A percentile compares a stretch with the other conserved stretches of the same genome.
phyloP scores from a whole-genome alignment of 148 eudicot species.

The Polygonum aviculare region DNA sequence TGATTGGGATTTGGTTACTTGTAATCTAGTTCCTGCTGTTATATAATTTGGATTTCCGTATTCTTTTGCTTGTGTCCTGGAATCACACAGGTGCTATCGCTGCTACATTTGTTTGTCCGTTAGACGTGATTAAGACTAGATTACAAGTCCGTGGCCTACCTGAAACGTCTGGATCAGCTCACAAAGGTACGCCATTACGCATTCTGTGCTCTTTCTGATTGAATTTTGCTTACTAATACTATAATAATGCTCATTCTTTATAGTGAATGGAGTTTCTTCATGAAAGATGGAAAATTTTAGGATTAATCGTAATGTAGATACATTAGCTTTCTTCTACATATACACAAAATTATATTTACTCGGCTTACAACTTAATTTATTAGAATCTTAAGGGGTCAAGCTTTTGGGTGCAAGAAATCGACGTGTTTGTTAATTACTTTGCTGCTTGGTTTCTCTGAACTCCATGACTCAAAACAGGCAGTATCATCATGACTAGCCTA shows the following conservation, averaged over 20 bases:
- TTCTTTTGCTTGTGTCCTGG: not conserved
- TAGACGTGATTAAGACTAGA: constrained; percentile 90
- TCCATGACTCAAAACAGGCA: constrained; percentile 42
- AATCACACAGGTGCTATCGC: constrained; percentile 66
- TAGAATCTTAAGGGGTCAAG: not conserved
- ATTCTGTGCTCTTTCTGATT: not conserved
- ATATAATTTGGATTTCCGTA: not conserved
- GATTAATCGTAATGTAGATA: not conserved
- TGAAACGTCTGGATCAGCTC: constrained; percentile 28
- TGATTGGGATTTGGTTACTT: not conserved
- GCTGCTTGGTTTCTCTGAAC: constrained; percentile 1
- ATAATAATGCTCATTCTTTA: not conserved
- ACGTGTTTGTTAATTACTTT: not conserved
- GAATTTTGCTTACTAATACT: not conserved
- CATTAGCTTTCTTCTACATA: not conserved
- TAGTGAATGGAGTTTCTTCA: not conserved
- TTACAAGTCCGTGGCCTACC: constrained; percentile 78
- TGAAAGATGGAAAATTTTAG: not conserved
- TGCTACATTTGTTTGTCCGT: constrained; percentile 78
- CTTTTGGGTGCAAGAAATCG: not conserved
- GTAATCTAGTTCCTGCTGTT: not conserved
- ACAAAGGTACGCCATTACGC: constrained; percentile 32
- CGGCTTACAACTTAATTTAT: not conserved
- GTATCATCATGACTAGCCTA: constrained; percentile 64
- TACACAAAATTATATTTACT: not conserved